These are phyloP conservation scores for Trichoderma harzianum DNA, from an alignment of 2,329 filamentous ascomycete species.

Conservation along the genomic window DNA sequence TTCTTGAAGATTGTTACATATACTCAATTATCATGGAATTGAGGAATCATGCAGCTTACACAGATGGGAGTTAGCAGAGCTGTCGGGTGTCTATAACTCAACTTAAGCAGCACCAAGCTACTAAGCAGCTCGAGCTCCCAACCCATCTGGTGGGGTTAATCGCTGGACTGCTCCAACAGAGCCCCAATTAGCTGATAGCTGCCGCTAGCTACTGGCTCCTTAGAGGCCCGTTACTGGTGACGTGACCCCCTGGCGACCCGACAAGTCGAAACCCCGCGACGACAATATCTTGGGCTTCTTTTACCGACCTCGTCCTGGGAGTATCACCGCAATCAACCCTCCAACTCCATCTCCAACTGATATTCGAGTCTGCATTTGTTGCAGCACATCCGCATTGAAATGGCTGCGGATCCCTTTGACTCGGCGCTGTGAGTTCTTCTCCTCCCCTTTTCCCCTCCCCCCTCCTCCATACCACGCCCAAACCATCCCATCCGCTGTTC, in stretches of 20 bases:
- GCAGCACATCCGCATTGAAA: background rate
- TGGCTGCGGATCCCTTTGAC: conserved; percentile 64
- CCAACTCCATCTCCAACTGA: background rate
- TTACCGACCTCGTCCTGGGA: background rate
- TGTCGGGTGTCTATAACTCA: too few relatives aligned
- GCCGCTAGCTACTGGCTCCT: background rate
- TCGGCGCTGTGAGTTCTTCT: conserved; percentile 64
- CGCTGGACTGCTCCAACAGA: too few relatives aligned
- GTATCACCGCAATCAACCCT: background rate
- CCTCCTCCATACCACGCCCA: background rate
- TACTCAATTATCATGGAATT: background rate
- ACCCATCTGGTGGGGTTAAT: background rate
- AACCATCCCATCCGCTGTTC: background rate
- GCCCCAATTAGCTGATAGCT: background rate
- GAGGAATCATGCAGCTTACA: background rate
- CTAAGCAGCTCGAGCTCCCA: background rate
- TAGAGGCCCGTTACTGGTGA: conserved; percentile 11
- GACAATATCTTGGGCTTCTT: background rate
- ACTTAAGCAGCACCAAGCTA: background rate
- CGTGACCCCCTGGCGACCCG: conserved; percentile 13
- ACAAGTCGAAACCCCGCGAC: conserved; percentile 12
- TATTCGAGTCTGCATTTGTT: background rate
- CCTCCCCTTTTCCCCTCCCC: background rate
- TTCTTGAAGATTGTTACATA: background rate
- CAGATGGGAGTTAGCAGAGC: background rate